A percentile compares a stretch with the other conserved stretches of the same genome.
These are phyloP conservation scores for Linnemannia schmuckeri DNA, from an alignment of 192 early-diverging fungal genomes.

Conservation along the genomic window DNA sequence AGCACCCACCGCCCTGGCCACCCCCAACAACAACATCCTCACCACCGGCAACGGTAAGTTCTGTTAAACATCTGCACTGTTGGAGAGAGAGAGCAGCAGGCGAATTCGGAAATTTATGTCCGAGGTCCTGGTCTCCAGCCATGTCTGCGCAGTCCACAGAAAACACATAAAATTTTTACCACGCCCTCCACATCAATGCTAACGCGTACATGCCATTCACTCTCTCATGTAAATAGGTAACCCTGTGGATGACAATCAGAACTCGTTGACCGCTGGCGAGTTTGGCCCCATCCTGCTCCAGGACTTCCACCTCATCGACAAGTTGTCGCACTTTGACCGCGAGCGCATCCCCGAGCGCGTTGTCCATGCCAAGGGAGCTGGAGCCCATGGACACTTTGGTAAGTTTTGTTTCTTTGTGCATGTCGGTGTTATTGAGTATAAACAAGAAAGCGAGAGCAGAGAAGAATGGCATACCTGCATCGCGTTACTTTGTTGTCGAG, in stretches of 20 bases:
- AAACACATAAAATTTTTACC: not conserved
- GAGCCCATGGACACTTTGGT: conserved; percentile 83
- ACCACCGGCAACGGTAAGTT: conserved; percentile 56
- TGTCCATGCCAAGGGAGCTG: conserved; percentile 84
- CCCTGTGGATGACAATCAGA: conserved; percentile 84
- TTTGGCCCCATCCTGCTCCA: conserved; percentile 76
- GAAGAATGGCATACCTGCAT: not conserved
- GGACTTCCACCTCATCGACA: conserved; percentile 85
- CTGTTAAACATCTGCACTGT: not conserved
- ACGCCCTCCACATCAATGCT: not conserved
- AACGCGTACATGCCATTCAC: not conserved
- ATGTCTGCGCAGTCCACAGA: not conserved
- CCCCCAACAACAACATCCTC: conserved; percentile 41
- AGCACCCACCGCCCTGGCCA: conserved; percentile 49
- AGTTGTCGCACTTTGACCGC: conserved; percentile 83
- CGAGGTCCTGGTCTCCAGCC: not conserved
- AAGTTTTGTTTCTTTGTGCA: not conserved
- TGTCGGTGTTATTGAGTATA: not conserved
- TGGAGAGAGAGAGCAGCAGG: not conserved
- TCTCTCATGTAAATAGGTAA: conserved; percentile 57
- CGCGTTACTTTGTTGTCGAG: not conserved
- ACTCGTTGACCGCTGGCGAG: conserved; percentile 75
- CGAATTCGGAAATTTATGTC: not conserved
- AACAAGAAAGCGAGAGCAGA: not conserved
- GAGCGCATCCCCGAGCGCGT: conserved; percentile 86